Evolutionary conservation across 176 grass and related monocot genomes (phyloP).

Genomic region (Phoenix roebelenii): DNA sequence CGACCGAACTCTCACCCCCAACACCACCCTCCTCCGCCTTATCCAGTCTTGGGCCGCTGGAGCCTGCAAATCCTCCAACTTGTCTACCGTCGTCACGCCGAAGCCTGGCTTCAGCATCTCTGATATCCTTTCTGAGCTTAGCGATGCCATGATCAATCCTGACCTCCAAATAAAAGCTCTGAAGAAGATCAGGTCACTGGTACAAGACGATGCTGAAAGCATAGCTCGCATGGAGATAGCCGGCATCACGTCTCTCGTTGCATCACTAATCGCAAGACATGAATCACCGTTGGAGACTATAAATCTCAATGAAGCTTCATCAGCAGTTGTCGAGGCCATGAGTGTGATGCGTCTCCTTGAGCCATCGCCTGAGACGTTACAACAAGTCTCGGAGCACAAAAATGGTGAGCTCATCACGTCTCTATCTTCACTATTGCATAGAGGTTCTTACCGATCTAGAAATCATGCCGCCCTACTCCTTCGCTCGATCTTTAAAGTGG

Average conservation of each 20-base stretch:
- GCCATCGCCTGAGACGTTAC: conserved; percentile 5
- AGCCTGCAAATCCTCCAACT: neutral
- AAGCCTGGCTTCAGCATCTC: neutral
- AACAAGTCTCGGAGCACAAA: neutral
- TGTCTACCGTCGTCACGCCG: neutral
- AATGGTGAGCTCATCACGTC: conserved; percentile 9
- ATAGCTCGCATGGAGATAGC: conserved; percentile 4
- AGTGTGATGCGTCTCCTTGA: conserved; percentile 6
- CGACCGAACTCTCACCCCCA: conserved; percentile 10
- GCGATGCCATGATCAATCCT: neutral
- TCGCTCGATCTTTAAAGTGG: conserved; percentile 4
- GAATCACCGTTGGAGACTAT: neutral
- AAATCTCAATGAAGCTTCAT: neutral
- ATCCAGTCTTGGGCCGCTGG: conserved; percentile 3
- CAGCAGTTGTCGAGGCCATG: neutral
- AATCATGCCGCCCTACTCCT: conserved; percentile 3
- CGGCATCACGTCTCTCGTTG: conserved; percentile 9
- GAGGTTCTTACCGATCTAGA: conserved; percentile 2
- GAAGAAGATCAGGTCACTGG: neutral
- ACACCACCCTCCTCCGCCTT: conserved; percentile 25
- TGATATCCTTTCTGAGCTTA: neutral
- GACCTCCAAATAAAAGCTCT: neutral
- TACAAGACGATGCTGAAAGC: neutral
- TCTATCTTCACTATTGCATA: neutral
- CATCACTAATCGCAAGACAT: neutral